Evolutionary conservation across 352 stramenopile genomes (phyloP), one percentile per base, ranked within the genome.

Genomic region (Phytopythium montanum): DNA sequence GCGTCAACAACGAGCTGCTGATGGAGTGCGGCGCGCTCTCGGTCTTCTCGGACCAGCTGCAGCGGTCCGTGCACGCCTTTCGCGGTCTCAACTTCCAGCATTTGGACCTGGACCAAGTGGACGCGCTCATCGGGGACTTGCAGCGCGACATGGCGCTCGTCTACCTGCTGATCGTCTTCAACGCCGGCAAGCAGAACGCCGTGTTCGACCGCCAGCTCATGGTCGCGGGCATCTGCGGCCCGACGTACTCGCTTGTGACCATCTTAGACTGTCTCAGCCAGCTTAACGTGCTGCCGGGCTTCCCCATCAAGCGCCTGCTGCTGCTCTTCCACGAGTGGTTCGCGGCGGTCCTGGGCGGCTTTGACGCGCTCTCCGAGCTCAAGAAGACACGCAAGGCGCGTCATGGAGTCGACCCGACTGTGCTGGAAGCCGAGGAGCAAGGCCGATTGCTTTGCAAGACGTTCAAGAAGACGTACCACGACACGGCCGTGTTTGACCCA

Each of bases 111-210:
- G 81, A 94, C 38, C 64, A 81, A 39, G 66, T 90, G 16, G 79
- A 94, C 29, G 31, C 61, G 26, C 72, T 89, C 62, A 81, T 92
- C 44, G 65, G 64, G 31, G 73, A 92, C 39, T 60, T 94, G 16
- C 83, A 94, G 54, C 80, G 84, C 33, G 76, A 86, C 55, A 90
- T 94, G 76, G 79, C 81, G 60, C 76, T 94, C 26, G 75, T 91
- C 56, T 94, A 88, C 56, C 54, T 91, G 56, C 66, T 92, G 2
- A 85, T 94, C 19, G 53, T 90, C 19, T 88, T 94, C 60, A 94
- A 88, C 50, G 63, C 76, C 16, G 72, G 88, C 62, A 73, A 76
- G 55, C 66, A 81, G 31, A 87, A 88, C 41, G 59, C 69, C 3
- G 75, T 85, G 28, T 88, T 92, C 48, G 78, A 91, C 36, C 78